These are phyloP conservation scores for Arthrobotrys megalospora DNA, from an alignment of 2,329 filamentous ascomycete genomes.

Conservation along the genomic window DNA sequence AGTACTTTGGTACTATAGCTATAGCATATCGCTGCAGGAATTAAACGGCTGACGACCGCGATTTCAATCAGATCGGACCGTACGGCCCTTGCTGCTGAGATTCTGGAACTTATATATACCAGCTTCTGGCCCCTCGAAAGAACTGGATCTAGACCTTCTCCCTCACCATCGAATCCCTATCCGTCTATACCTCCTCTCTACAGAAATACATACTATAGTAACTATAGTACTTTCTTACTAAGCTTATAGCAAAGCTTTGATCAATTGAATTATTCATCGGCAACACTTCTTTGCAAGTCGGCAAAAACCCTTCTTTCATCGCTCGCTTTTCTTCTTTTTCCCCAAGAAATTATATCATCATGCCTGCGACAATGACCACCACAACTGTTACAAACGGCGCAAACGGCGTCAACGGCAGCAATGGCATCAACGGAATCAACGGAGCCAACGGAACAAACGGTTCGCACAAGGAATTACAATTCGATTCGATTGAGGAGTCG, in stretches of 20 bases:
- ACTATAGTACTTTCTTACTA: no score
- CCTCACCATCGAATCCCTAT: no score
- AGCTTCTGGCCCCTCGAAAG: no score
- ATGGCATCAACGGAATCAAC: slow-evolving; percentile 40
- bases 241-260: neutral
- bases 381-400: slow-evolving; percentile 22
- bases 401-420: slow-evolving; percentile 15
- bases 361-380: slow-evolving; percentile 53
- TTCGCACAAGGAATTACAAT: slow-evolving; percentile 27
- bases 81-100: no score
- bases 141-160: no score
- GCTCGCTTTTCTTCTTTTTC: neutral
- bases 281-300: slow-evolving; percentile 9
- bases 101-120: no score
- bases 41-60: no score
- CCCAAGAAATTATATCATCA: slow-evolving; percentile 9
- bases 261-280: no score
- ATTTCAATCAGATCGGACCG: neutral
- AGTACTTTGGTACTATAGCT: no score
- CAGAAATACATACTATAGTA: no score
- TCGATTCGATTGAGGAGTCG: slow-evolving; percentile 61
- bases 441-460: slow-evolving; percentile 48
- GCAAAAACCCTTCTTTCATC: slow-evolving; percentile 23
- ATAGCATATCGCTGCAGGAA: no score
- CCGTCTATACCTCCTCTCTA: neutral